These are phyloP conservation scores for Cryptococcus hybrid DNA, from an alignment of 1,284 basidiomycete species.

Conservation along the genomic window DNA sequence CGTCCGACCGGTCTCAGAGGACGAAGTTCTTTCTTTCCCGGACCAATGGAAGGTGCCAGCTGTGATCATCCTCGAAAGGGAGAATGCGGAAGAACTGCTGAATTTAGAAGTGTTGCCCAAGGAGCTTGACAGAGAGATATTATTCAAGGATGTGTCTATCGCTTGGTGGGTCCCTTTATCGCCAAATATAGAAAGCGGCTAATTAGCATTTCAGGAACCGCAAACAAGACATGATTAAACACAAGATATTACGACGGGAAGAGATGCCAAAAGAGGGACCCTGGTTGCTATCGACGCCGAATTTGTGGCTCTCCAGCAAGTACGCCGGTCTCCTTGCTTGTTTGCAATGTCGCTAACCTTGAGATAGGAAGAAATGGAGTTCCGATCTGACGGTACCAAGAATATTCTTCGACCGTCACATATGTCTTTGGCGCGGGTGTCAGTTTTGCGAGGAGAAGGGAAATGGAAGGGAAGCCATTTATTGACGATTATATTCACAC, in stretches of 20 bases:
- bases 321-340: conserved; percentile 32
- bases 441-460: conserved; percentile 85
- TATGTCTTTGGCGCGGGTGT: conserved; percentile 90
- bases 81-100: conserved; percentile 60
- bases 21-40: conserved; percentile 83
- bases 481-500: conserved; percentile 99
- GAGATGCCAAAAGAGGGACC: conserved; percentile 84
- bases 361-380: conserved; percentile 87
- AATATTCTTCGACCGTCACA: conserved; percentile 88
- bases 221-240: conserved; percentile 69
- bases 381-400: conserved; percentile 90
- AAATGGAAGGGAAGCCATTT: conserved; percentile 78
- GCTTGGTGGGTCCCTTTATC: conserved; percentile 59
- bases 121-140: conserved; percentile 67
- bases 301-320: conserved; percentile 94
- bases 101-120: conserved; percentile 67
- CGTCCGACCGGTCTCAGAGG: conserved; percentile 77
- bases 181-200: neutral
- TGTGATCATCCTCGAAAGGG: conserved; percentile 80
- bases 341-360: conserved; percentile 1
- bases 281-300: conserved; percentile 95
- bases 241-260: conserved; percentile 66
- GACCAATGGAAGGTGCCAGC: conserved; percentile 94
- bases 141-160: conserved; percentile 84
- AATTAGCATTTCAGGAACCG: conserved; percentile 60